Conservation (phyloP, 176 grass and related monocot species). For the Puccinellia tenuiflora region DNA sequence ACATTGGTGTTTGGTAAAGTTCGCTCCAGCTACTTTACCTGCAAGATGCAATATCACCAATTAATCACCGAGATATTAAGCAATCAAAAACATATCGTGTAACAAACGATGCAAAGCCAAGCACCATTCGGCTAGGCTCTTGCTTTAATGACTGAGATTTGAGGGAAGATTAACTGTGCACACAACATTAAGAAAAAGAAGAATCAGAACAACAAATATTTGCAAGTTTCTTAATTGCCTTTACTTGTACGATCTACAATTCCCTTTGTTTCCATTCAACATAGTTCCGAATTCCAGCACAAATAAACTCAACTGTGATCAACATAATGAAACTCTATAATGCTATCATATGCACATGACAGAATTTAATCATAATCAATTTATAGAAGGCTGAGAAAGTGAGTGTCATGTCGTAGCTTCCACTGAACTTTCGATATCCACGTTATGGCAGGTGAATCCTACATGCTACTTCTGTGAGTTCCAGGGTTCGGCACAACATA, state of each 20-base stretch:
- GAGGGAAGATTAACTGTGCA: background rate
- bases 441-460: no score
- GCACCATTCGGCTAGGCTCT: background rate
- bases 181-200: background rate
- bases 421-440: background rate
- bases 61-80: slow-evolving; percentile 2
- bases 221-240: background rate
- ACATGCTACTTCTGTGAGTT: no score
- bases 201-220: background rate
- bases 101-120: background rate
- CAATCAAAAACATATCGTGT: background rate
- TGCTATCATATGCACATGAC: background rate
- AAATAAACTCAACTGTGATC: background rate
- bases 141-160: background rate
- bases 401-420: background rate
- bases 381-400: background rate
- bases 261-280: background rate
- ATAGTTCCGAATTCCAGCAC: background rate
- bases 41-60: slow-evolving; percentile 12
- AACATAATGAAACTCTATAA: background rate
- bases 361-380: background rate
- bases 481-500: no score
- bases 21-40: slow-evolving; percentile 37
- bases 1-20: slow-evolving; percentile 23
- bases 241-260: background rate